phyloP scores from a whole-genome alignment of 169 alveolate genomes.

The Cryptosporidium muris region DNA sequence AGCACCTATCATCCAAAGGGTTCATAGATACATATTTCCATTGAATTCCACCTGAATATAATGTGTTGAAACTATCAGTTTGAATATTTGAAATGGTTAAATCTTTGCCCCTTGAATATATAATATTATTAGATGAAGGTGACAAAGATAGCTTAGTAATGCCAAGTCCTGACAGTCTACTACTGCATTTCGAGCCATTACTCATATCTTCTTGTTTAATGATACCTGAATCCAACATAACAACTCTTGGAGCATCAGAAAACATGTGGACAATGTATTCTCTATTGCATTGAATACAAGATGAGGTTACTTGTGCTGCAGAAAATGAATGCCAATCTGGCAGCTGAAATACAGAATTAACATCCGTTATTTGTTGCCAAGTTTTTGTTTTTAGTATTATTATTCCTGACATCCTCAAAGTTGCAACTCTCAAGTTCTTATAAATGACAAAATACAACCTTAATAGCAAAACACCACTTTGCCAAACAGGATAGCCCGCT shows the following conservation, averaged over 20 bases:
- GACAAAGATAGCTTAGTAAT: slow-evolving; percentile 49
- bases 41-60: background rate
- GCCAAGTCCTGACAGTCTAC: slow-evolving; percentile 55
- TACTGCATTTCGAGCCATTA: slow-evolving; percentile 54
- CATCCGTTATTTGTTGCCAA: slow-evolving; percentile 27
- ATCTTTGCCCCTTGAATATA: slow-evolving; percentile 36
- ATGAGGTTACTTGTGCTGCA: slow-evolving; percentile 17
- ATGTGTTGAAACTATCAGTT: slow-evolving; percentile 21
- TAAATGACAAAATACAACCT: too few relatives aligned
- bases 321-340: slow-evolving; percentile 33
- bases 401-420: background rate
- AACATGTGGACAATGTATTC: slow-evolving; percentile 66
- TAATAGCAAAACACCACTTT: too few relatives aligned
- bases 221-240: slow-evolving; percentile 44
- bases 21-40: slow-evolving; percentile 46
- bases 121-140: slow-evolving; percentile 24
- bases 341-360: slow-evolving; percentile 9
- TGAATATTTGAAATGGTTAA: slow-evolving; percentile 41
- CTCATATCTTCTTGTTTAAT: slow-evolving; percentile 25
- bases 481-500: too few relatives aligned
- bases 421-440: too few relatives aligned
- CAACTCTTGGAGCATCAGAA: slow-evolving; percentile 57
- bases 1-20: slow-evolving; percentile 47
- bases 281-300: slow-evolving; percentile 36
- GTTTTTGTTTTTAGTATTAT: slow-evolving; percentile 15